Conservation (phyloP, 805 yeast species). For the Lipomyces spencermartinsiae region DNA sequence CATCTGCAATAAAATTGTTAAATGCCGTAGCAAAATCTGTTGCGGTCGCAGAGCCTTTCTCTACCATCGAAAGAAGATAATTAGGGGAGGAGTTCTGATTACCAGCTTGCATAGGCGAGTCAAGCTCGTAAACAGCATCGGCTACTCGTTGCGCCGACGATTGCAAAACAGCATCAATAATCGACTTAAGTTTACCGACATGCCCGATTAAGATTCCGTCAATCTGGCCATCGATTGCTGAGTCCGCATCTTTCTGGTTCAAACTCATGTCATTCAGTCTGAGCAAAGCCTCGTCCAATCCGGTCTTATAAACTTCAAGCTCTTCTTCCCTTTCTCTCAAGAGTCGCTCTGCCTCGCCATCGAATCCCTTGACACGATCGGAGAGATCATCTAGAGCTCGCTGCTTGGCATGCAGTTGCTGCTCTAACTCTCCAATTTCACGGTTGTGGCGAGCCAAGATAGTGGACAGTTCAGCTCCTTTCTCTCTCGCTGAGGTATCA, state of each 20-base stretch:
- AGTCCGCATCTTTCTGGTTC: constrained; percentile 55
- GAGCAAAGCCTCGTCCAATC: constrained; percentile 69
- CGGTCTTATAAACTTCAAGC: constrained; percentile 71
- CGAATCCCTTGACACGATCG: constrained; percentile 42
- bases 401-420: constrained; percentile 47
- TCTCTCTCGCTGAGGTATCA: constrained; percentile 64
- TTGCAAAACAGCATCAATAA: constrained; percentile 71
- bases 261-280: constrained; percentile 59
- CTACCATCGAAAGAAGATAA: constrained; percentile 69
- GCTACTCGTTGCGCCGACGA: constrained; percentile 77
- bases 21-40: constrained; percentile 82
- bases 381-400: constrained; percentile 44
- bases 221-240: constrained; percentile 63
- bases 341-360: constrained; percentile 50
- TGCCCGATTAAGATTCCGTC: constrained; percentile 59
- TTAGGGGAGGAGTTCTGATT: constrained; percentile 77
- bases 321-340: constrained; percentile 77
- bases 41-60: constrained; percentile 70
- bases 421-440: constrained; percentile 62
- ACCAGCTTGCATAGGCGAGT: constrained; percentile 83
- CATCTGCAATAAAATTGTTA: constrained; percentile 78
- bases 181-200: constrained; percentile 57
- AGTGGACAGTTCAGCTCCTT: constrained; percentile 66
- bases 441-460: constrained; percentile 66
- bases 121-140: constrained; percentile 69